Conservation (phyloP, 1,284 basidiomycete species). For the Rhizopogon parksii region DNA sequence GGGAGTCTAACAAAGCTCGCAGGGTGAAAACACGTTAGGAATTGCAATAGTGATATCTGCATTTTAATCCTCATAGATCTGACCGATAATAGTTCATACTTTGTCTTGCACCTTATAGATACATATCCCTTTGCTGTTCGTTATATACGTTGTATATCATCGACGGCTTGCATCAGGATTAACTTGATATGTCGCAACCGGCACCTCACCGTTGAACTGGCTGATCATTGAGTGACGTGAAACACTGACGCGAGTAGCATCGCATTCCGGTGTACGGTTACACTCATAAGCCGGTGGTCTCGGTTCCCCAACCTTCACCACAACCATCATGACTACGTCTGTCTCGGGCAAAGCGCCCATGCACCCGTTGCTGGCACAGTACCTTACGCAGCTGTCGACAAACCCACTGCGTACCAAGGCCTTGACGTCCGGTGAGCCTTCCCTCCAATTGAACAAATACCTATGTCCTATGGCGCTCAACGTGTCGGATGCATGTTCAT, state of each 20-base stretch:
- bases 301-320: neutral
- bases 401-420: conserved; percentile 74
- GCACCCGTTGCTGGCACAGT: conserved; percentile 55
- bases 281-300: neutral
- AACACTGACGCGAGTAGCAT: too few relatives aligned
- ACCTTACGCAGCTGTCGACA: conserved; percentile 53
- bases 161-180: neutral
- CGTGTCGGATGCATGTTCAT: conserved; percentile 1
- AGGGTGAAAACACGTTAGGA: conserved; percentile 41
- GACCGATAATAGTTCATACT: conserved; percentile 15
- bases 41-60: neutral
- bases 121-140: neutral
- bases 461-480: conserved; percentile 1
- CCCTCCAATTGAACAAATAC: neutral
- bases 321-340: conserved; percentile 28
- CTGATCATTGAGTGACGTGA: neutral
- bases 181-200: too few relatives aligned
- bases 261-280: neutral
- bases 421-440: conserved; percentile 50
- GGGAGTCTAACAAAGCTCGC: conserved; percentile 7
- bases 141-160: neutral
- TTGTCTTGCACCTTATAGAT: conserved; percentile 8
- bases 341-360: conserved; percentile 23
- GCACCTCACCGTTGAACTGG: too few relatives aligned
- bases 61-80: conserved; percentile 13